Evolutionary conservation across 352 stramenopile species (phyloP).

Genomic region (Globisporangium spinosum): DNA sequence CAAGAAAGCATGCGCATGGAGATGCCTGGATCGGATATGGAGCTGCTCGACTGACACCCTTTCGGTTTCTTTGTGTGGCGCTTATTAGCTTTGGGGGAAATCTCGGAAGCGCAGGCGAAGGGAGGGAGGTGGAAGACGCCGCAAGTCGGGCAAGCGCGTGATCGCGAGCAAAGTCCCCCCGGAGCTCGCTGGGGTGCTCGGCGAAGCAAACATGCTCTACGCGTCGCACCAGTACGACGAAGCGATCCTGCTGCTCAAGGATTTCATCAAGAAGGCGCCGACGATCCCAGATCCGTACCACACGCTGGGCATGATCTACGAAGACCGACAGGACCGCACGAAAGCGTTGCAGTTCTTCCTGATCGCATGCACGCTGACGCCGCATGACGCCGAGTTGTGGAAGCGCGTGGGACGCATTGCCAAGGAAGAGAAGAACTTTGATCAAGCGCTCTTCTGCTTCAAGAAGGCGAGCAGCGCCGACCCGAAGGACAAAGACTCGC

Average conservation of each 20-base stretch:
- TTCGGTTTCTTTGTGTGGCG: not conserved
- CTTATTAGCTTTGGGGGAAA: constrained; percentile 61
- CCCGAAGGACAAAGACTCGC: constrained; percentile 72
- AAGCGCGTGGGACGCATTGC: constrained; percentile 80
- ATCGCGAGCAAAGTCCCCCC: constrained; percentile 73
- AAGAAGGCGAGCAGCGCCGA: constrained; percentile 81
- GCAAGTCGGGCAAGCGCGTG: constrained; percentile 46
- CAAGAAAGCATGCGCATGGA: not conserved
- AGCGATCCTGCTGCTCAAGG: constrained; percentile 75
- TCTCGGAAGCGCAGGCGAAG: constrained; percentile 50
- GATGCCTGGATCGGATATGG: not conserved
- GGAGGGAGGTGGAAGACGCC: constrained; percentile 29
- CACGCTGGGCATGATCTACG: constrained; percentile 86
- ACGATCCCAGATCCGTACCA: constrained; percentile 87
- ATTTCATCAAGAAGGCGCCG: constrained; percentile 88
- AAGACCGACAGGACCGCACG: constrained; percentile 72
- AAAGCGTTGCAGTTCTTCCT: constrained; percentile 87
- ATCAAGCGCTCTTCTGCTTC: constrained; percentile 84
- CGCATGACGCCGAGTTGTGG: constrained; percentile 81
- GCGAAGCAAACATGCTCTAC: constrained; percentile 84
- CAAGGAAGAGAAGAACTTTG: constrained; percentile 84
- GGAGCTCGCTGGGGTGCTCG: constrained; percentile 73
- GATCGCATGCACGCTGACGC: constrained; percentile 80
- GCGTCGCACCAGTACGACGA: constrained; percentile 85
- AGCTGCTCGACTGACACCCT: not conserved